These are phyloP conservation scores for Saccharomycopsis sp. DNA, from an alignment of 805 yeast species.

Conservation along the genomic window DNA sequence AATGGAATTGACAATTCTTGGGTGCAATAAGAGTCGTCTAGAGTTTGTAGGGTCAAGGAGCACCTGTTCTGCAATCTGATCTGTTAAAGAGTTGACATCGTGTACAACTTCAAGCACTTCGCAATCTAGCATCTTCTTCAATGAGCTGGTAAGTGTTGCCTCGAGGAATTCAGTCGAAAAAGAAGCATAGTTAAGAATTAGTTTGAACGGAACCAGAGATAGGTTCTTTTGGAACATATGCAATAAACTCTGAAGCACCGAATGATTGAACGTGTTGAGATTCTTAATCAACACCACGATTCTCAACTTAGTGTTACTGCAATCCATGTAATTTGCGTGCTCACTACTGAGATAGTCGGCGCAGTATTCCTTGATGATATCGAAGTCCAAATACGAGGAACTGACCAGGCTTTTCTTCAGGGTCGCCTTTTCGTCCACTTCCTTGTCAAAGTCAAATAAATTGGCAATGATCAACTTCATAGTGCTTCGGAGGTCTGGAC, in stretches of 20 bases:
- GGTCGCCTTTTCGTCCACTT: not conserved
- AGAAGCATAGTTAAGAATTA: constrained; percentile 14
- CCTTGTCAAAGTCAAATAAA: constrained; percentile 4
- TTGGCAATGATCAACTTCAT: constrained; percentile 6
- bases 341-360: not conserved
- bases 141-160: not conserved
- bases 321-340: not conserved
- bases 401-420: not conserved
- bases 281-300: constrained; percentile 15
- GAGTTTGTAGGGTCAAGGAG: constrained; percentile 1
- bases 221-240: constrained; percentile 8
- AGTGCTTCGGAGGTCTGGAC: constrained; percentile 8
- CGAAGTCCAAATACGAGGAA: constrained; percentile 9
- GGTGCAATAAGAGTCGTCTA: not conserved
- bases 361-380: constrained; percentile 9
- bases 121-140: constrained; percentile 7
- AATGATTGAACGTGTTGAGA: constrained; percentile 13
- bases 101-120: constrained; percentile 2
- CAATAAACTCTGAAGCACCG: constrained; percentile 5
- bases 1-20: constrained; percentile 5
- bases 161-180: constrained; percentile 10
- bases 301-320: constrained; percentile 6
- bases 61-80: constrained; percentile 4
- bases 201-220: constrained; percentile 7
- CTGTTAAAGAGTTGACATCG: constrained; percentile 2